Conservation (phyloP, 75 land plant genomes). For the Azolla pinnata region DNA sequence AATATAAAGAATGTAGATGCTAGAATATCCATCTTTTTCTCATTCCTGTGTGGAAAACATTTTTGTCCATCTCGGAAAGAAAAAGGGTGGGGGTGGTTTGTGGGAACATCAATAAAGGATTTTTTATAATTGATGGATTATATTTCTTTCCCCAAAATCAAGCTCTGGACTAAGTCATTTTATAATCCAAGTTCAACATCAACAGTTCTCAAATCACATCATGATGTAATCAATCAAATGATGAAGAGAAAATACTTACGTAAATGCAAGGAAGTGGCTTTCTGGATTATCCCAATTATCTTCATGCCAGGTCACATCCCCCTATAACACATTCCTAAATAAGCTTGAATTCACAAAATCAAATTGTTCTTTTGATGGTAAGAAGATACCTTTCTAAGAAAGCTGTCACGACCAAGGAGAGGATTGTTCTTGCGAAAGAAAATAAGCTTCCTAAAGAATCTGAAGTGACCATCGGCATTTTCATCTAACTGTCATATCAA, state of each 20-base stretch:
- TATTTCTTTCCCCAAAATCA: background rate
- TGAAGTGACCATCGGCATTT: constrained; percentile 42
- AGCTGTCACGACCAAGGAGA: constrained; percentile 50
- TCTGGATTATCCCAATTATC: constrained; percentile 70
- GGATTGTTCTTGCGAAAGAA: constrained; percentile 52
- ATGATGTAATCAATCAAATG: background rate
- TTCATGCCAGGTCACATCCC: constrained; percentile 92
- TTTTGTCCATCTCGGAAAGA: no score
- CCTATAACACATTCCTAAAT: constrained; percentile 27
- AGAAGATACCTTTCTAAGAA: constrained; percentile 43
- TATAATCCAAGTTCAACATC: background rate
- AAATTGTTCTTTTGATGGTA: background rate
- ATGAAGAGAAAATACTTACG: constrained; percentile 37
- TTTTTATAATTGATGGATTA: background rate
- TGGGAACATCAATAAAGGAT: background rate
- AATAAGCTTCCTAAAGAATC: constrained; percentile 67
- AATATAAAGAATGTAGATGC: no score
- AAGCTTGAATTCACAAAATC: background rate
- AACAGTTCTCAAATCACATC: background rate
- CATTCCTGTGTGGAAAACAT: no score
- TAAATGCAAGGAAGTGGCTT: constrained; percentile 85
- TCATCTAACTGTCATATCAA: constrained; percentile 44
- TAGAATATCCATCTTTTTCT: no score
- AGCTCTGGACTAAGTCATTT: background rate
- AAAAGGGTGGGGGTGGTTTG: no score